Conservation (phyloP, 2,329 filamentous ascomycete genomes). For the Aspergillus neotritici region DNA sequence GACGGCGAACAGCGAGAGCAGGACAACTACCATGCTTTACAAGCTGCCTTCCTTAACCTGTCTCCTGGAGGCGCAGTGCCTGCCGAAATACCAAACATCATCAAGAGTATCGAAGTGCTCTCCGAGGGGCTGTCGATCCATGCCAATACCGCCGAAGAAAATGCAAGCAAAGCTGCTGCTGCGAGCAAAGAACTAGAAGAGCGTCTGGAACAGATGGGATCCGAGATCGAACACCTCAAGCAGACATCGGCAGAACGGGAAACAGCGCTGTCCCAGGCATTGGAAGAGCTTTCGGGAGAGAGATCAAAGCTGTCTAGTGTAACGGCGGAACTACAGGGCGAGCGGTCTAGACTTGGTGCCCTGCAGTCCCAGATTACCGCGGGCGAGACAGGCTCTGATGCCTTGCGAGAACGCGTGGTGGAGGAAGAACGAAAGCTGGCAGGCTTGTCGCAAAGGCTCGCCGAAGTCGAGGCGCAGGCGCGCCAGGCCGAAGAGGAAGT, state of each 20-base stretch:
- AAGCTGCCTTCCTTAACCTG: constrained; percentile 56
- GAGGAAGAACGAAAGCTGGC: constrained; percentile 69
- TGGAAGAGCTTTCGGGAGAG: constrained; percentile 49
- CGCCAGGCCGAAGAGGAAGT: constrained; percentile 73
- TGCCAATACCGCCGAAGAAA: constrained; percentile 55
- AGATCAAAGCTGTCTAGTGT: constrained; percentile 44
- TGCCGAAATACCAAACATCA: constrained; percentile 52
- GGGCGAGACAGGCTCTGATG: constrained; percentile 77
- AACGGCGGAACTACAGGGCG: constrained; percentile 54
- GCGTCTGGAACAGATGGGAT: constrained; percentile 51
- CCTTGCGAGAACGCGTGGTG: constrained; percentile 65
- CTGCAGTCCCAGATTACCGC: constrained; percentile 69
- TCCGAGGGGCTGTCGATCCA: constrained; percentile 57
- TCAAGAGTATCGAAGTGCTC: constrained; percentile 55
- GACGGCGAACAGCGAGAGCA: constrained; percentile 49
- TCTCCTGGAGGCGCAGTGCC: constrained; percentile 51
- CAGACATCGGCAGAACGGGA: constrained; percentile 52
- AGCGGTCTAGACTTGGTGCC: constrained; percentile 62
- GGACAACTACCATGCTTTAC: constrained; percentile 51
- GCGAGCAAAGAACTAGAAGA: constrained; percentile 59
- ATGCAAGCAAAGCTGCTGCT: constrained; percentile 54
- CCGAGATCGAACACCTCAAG: constrained; percentile 52
- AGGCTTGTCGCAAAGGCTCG: constrained; percentile 63
- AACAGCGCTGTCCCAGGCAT: constrained; percentile 47
- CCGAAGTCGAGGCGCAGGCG: constrained; percentile 68